A percentile compares a stretch with the other conserved stretches of the same genome.
These are phyloP conservation scores for Exophiala sp. DNA, from an alignment of 2,329 filamentous ascomycete species.

Conservation along the genomic window DNA sequence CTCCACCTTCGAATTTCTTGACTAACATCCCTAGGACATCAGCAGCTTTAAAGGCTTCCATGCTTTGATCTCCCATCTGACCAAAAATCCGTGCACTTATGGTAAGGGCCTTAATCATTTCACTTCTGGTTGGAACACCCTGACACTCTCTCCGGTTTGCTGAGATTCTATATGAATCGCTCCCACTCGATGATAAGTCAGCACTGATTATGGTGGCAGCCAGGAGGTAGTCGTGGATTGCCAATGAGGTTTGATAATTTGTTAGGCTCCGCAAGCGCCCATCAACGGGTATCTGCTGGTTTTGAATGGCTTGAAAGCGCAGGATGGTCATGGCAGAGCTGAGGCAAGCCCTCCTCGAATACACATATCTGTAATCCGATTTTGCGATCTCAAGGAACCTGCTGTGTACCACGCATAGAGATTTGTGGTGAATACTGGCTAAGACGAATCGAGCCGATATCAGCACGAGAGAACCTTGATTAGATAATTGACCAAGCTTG, in stretches of 20 bases:
- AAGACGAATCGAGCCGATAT: conserved; percentile 80
- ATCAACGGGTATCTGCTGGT: conserved; percentile 67
- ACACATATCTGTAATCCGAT: conserved; percentile 73
- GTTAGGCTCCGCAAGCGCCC: conserved; percentile 69
- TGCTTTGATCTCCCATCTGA: conserved; percentile 67
- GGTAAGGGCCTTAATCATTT: conserved; percentile 73
- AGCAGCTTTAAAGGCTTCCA: conserved; percentile 85
- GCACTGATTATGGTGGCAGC: conserved; percentile 80
- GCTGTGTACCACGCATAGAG: conserved; percentile 80
- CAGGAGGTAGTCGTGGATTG: conserved; percentile 78
- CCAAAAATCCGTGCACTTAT: conserved; percentile 74
- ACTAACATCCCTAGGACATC: conserved; percentile 79
- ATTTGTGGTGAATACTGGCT: conserved; percentile 81
- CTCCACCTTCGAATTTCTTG: conserved; percentile 60
- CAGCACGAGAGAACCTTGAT: conserved; percentile 60
- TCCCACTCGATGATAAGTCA: conserved; percentile 54
- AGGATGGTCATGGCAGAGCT: conserved; percentile 81
- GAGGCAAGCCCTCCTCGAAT: conserved; percentile 78
- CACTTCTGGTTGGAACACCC: conserved; percentile 32
- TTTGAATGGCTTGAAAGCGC: conserved; percentile 68
- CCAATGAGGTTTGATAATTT: conserved; percentile 75
- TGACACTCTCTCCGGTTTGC: conserved; percentile 40
- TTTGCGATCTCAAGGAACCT: conserved; percentile 77
- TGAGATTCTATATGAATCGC: not conserved
- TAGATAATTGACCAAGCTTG: conserved; percentile 57